Conservation (phyloP, 2,329 filamentous ascomycete genomes). For the Rosellinia necatrix region DNA sequence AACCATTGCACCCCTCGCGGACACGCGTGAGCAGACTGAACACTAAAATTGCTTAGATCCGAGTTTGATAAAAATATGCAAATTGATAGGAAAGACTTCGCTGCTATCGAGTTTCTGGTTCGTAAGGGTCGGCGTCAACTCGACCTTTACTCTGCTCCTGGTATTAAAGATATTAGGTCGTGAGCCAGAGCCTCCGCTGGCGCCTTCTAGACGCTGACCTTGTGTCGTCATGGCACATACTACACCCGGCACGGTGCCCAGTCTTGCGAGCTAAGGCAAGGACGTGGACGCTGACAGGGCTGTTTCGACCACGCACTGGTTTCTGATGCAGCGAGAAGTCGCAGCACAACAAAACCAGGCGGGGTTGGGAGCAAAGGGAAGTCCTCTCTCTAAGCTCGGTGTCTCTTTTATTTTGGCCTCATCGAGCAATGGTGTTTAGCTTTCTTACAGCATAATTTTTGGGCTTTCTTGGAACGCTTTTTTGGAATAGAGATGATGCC, state of each 20-base stretch:
- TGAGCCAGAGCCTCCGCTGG: neutral
- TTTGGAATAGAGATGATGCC: constrained; percentile 49
- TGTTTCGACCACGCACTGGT: neutral
- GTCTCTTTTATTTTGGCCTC: constrained; percentile 23
- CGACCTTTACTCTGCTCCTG: constrained; percentile 78
- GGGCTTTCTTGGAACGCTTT: constrained; percentile 39
- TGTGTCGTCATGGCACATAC: neutral
- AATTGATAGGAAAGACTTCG: constrained; percentile 83
- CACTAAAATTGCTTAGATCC: constrained; percentile 50
- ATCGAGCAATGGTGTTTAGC: constrained; percentile 31
- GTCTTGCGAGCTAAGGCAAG: neutral
- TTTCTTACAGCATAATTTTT: constrained; percentile 39
- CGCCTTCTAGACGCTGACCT: constrained; percentile 1
- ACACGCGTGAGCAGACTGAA: neutral
- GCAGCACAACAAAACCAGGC: neutral
- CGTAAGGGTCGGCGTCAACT: constrained; percentile 82
- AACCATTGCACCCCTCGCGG: constrained; percentile 16
- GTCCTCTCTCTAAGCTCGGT: constrained; percentile 16
- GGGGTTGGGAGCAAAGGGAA: constrained; percentile 13
- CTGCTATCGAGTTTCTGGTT: constrained; percentile 81
- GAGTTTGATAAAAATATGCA: constrained; percentile 76
- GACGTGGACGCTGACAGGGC: neutral
- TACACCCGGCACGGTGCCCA: neutral
- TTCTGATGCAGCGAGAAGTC: neutral
- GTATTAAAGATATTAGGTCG: constrained; percentile 74